Conservation (phyloP, 106 monocot species). For the Chionographis japonica region DNA sequence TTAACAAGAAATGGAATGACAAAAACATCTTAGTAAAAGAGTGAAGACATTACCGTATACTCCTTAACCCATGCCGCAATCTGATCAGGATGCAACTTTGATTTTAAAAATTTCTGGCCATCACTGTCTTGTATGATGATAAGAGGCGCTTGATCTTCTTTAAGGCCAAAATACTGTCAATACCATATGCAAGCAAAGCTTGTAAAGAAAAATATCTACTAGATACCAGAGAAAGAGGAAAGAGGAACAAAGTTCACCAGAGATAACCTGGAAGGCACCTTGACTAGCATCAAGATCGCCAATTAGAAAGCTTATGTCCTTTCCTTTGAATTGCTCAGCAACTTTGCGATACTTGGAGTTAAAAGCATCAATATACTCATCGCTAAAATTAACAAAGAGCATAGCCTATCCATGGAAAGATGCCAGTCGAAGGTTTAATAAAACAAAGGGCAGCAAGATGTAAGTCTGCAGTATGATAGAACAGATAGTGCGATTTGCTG, state of each 20-base stretch:
- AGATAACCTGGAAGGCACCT: slow-evolving; percentile 77
- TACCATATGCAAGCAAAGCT: slow-evolving; percentile 10
- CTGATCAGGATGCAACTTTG: slow-evolving; percentile 44
- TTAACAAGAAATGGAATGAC: too few species aligned
- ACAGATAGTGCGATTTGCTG: too few species aligned
- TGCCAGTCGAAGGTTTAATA: not conserved
- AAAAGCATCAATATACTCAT: slow-evolving; percentile 48
- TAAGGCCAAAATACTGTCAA: slow-evolving; percentile 58
- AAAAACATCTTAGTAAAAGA: too few species aligned
- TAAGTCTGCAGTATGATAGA: not conserved
- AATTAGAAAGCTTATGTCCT: slow-evolving; percentile 64
- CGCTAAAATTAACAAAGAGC: slow-evolving; percentile 71
- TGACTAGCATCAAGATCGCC: slow-evolving; percentile 76
- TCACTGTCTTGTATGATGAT: slow-evolving; percentile 45
- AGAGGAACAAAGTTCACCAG: not conserved
- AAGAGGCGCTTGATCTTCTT: slow-evolving; percentile 41
- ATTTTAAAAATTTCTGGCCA: slow-evolving; percentile 45
- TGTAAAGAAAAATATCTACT: slow-evolving; percentile 4
- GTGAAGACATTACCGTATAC: slow-evolving; percentile 35
- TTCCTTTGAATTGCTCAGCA: slow-evolving; percentile 51
- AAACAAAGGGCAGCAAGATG: not conserved
- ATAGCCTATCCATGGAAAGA: slow-evolving; percentile 47
- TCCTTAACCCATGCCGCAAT: slow-evolving; percentile 62
- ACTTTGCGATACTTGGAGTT: slow-evolving; percentile 54
- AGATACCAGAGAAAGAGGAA: not conserved